Evolutionary conservation across 441 rosid species (phyloP).

Genomic region (Populus trichocarpa): DNA sequence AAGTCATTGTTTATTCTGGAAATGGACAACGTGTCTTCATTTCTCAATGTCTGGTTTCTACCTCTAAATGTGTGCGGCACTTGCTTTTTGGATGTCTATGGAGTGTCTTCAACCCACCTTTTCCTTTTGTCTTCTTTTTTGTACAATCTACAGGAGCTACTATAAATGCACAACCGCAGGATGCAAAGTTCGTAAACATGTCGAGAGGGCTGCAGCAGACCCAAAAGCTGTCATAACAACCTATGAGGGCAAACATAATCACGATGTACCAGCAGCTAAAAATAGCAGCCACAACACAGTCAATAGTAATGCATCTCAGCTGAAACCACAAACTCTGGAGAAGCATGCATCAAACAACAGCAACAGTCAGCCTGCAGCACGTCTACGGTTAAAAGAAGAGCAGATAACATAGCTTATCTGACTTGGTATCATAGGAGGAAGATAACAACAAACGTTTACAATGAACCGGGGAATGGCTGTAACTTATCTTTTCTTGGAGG

Average conservation of each 20-base stretch:
- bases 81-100: background rate
- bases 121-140: background rate
- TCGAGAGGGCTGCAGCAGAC: constrained; percentile 81
- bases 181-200: constrained; percentile 88
- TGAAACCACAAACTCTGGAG: constrained; percentile 31
- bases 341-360: constrained; percentile 26
- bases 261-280: constrained; percentile 67
- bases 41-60: background rate
- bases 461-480: constrained; percentile 6
- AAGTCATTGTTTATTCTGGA: background rate
- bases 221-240: constrained; percentile 77
- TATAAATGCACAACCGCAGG: constrained; percentile 83
- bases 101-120: background rate
- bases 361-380: constrained; percentile 47
- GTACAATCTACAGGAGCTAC: constrained; percentile 59
- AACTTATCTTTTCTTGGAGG: constrained; percentile 18
- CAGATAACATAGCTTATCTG: constrained; percentile 37
- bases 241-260: constrained; percentile 86
- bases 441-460: background rate
- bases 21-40: background rate
- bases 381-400: constrained; percentile 69
- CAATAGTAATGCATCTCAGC: constrained; percentile 38
- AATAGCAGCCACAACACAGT: constrained; percentile 60
- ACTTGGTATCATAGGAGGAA: constrained; percentile 9
- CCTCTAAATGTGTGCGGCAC: background rate